phyloP scores from a whole-genome alignment of 2,329 filamentous ascomycete genomes.

The Phialemoniopsis sp. region DNA sequence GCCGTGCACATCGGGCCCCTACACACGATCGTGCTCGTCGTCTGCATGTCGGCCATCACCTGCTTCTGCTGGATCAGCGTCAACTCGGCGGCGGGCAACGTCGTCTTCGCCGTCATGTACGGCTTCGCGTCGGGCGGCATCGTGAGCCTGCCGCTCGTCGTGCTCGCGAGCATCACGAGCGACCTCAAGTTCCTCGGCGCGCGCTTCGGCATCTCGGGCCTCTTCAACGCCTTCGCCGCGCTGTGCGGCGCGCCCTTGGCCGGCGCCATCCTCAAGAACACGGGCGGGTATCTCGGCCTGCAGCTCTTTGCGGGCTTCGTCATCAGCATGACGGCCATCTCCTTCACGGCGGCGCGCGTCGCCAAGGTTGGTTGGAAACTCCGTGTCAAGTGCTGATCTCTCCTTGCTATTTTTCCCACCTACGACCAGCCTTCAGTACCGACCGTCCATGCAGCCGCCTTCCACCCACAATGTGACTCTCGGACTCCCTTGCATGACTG shows the following conservation, averaged over 20 bases:
- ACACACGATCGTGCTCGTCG: constrained; percentile 20
- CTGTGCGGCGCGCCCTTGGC: constrained; percentile 8
- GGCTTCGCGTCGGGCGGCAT: constrained; percentile 23
- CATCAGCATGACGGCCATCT: neutral
- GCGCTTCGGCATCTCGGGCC: constrained; percentile 4
- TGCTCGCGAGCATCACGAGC: constrained; percentile 5
- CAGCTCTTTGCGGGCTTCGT: constrained; percentile 7
- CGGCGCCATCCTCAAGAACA: constrained; percentile 5
- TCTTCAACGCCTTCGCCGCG: constrained; percentile 4
- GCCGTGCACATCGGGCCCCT: constrained; percentile 24
- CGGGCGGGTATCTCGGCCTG: constrained; percentile 6
- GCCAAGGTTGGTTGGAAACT: constrained; percentile 1
- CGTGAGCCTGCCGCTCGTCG: constrained; percentile 8
- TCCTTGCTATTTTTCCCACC: no score
- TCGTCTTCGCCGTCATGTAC: constrained; percentile 24
- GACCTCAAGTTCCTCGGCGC: constrained; percentile 8
- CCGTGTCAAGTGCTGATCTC: neutral
- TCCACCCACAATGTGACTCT: no score
- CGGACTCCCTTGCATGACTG: no score
- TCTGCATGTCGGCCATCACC: constrained; percentile 18
- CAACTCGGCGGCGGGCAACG: constrained; percentile 16
- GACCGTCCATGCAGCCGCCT: no score
- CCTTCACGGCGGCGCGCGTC: neutral
- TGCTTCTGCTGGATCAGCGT: constrained; percentile 27
- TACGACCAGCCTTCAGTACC: no score